Evolutionary conservation across 441 rosid genomes (phyloP).

Genomic region (Arabidopsis lyrata): DNA sequence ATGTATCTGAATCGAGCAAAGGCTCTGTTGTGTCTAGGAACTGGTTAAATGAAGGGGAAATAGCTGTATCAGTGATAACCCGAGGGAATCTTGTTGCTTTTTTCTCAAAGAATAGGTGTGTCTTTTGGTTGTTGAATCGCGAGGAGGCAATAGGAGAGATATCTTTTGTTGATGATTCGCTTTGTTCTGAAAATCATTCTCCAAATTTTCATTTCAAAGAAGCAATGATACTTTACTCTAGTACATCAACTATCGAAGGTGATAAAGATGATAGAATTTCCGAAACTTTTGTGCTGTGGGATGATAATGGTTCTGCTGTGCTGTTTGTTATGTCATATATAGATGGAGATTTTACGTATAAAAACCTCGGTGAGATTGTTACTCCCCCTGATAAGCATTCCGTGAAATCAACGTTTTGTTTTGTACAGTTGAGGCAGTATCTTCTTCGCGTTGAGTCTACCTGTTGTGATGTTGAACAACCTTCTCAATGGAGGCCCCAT

Average conservation of each 20-base stretch:
- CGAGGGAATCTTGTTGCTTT: constrained; percentile 63
- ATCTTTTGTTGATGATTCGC: constrained; percentile 49
- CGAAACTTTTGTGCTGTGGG: constrained; percentile 66
- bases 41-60: constrained; percentile 56
- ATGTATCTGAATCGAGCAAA: constrained; percentile 49
- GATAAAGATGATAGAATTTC: constrained; percentile 46
- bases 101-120: constrained; percentile 57
- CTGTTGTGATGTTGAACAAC: constrained; percentile 64
- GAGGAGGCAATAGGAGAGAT: constrained; percentile 66
- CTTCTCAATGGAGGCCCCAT: constrained; percentile 69
- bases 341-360: constrained; percentile 56
- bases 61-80: constrained; percentile 58
- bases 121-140: constrained; percentile 68
- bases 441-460: constrained; percentile 74
- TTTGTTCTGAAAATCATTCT: constrained; percentile 45
- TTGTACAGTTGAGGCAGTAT: constrained; percentile 60
- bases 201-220: constrained; percentile 51
- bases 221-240: constrained; percentile 61
- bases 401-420: constrained; percentile 53
- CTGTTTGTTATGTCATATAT: constrained; percentile 66
- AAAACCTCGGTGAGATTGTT: constrained; percentile 59
- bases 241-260: constrained; percentile 40
- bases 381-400: constrained; percentile 52
- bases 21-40: constrained; percentile 50
- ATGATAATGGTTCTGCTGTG: constrained; percentile 64